phyloP scores from a whole-genome alignment of 495 filamentous ascomycete genomes.

The Neurospora terricola region DNA sequence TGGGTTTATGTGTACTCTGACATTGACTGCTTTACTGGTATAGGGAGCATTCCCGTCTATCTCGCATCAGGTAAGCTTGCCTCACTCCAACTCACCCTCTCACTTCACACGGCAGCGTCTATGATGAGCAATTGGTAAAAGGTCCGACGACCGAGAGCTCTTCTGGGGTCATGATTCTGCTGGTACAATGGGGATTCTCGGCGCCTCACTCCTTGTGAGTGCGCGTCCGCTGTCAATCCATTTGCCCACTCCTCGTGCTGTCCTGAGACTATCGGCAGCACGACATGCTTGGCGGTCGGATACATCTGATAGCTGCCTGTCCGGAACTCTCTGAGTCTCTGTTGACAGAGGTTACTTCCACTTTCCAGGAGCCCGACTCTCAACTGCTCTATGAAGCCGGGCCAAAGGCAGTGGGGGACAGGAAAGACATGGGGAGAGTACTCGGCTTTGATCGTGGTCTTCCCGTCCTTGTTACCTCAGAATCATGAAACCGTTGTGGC shows the following conservation, averaged over 20 bases:
- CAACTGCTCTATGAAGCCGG: constrained; percentile 6
- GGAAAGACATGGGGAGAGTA: not conserved
- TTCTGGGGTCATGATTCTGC: constrained; percentile 31
- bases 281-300: constrained; percentile 6
- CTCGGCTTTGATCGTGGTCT: constrained; percentile 4
- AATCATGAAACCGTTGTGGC: constrained; percentile 26
- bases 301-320: constrained; percentile 14
- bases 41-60: not conserved
- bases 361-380: constrained; percentile 18
- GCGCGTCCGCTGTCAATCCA: constrained; percentile 18
- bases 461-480: constrained; percentile 4
- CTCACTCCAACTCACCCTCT: not conserved
- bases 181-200: constrained; percentile 16
- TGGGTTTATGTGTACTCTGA: not conserved
- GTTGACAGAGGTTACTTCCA: constrained; percentile 10
- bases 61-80: not conserved
- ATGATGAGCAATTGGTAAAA: constrained; percentile 58
- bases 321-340: not conserved
- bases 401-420: constrained; percentile 29
- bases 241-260: constrained; percentile 4
- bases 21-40: not conserved
- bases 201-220: constrained; percentile 6
- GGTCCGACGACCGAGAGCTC: constrained; percentile 39
- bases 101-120: constrained; percentile 18
- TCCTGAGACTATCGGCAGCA: constrained; percentile 12